Percentiles rank a stretch among this genome's conserved stretches.
These are phyloP conservation scores for Rutstroemia sp. DNA, from an alignment of 2,329 filamentous ascomycete species.

Conservation along the genomic window DNA sequence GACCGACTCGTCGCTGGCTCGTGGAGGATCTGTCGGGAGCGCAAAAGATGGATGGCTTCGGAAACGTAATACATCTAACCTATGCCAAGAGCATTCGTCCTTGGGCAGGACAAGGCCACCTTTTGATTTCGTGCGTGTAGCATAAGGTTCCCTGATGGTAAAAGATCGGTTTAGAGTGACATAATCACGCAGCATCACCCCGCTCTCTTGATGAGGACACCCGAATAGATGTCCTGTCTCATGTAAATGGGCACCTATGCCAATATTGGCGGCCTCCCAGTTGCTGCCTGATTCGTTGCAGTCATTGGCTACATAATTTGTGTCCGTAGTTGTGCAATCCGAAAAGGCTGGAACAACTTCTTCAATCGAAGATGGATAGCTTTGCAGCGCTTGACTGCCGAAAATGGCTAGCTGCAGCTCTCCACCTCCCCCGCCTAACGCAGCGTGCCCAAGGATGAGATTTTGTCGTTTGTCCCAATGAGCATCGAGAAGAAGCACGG, in stretches of 20 bases:
- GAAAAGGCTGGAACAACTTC: conserved; percentile 84
- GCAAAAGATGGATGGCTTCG: conserved; percentile 85
- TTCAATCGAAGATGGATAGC: conserved; percentile 82
- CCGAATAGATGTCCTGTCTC: conserved; percentile 87
- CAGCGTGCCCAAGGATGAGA: conserved; percentile 72
- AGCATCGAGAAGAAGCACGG: conserved; percentile 76
- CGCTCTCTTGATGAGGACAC: conserved; percentile 79
- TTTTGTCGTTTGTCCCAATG: conserved; percentile 74
- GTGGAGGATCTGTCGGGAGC: conserved; percentile 64
- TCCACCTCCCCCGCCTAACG: conserved; percentile 69
- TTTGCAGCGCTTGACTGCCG: conserved; percentile 85
- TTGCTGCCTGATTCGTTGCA: conserved; percentile 80
- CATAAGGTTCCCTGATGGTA: conserved; percentile 72
- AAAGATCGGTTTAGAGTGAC: conserved; percentile 79
- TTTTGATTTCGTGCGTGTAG: conserved; percentile 76
- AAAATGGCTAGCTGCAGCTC: conserved; percentile 80
- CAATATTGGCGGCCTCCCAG: conserved; percentile 93
- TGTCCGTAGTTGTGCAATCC: conserved; percentile 86
- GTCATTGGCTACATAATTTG: conserved; percentile 72
- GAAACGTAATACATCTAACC: conserved; percentile 82
- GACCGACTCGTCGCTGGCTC: conserved; percentile 64
- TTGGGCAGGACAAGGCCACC: conserved; percentile 66
- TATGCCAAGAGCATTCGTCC: conserved; percentile 89
- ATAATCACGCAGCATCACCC: conserved; percentile 91
- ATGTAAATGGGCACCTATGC: conserved; percentile 87